A percentile compares a stretch with the other conserved stretches of the same genome.
Conservation (phyloP, 768 basidiomycete genomes). For the Auricularia sp. region DNA sequence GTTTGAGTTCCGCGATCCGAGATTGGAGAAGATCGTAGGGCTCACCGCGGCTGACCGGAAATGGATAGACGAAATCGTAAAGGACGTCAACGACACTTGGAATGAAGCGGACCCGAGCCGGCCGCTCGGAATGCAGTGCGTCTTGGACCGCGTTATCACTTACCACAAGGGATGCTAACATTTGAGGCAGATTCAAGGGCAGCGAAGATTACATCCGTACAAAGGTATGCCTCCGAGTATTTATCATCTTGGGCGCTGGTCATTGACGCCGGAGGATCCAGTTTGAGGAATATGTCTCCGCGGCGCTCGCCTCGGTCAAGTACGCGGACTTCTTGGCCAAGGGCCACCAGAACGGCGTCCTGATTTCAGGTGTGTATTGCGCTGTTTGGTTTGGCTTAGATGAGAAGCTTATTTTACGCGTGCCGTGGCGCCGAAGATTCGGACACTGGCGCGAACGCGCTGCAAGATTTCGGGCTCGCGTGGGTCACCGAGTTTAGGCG, state of each 20-base stretch:
- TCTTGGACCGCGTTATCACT: slow-evolving; percentile 11
- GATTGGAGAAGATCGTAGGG: slow-evolving; percentile 63
- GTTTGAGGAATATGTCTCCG: slow-evolving; percentile 93
- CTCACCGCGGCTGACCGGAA: slow-evolving; percentile 89
- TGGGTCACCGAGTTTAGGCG: slow-evolving; percentile 86
- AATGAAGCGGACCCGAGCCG: slow-evolving; percentile 50
- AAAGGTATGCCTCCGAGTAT: slow-evolving; percentile 27
- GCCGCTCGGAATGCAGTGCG: slow-evolving; percentile 55
- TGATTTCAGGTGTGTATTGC: slow-evolving; percentile 50
- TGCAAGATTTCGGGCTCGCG: slow-evolving; percentile 74
- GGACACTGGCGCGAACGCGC: slow-evolving; percentile 34
- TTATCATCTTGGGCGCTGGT: too few relatives aligned
- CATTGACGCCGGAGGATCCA: slow-evolving; percentile 15
- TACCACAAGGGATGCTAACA: too few relatives aligned
- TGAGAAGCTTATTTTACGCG: slow-evolving; percentile 21
- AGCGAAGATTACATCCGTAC: slow-evolving; percentile 90
- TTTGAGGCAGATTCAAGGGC: slow-evolving; percentile 67
- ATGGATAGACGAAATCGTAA: slow-evolving; percentile 95
- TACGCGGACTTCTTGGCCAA: slow-evolving; percentile 79
- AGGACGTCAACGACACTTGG: slow-evolving; percentile 78
- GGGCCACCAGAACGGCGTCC: slow-evolving; percentile 49
- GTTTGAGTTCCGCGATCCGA: slow-evolving; percentile 80
- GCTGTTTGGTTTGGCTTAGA: slow-evolving; percentile 20
- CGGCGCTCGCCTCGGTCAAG: slow-evolving; percentile 79
- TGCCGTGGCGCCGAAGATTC: background rate